These are phyloP conservation scores for Euphorbia pulcherrima DNA, from an alignment of 345 rosid genomes.

Conservation along the genomic window DNA sequence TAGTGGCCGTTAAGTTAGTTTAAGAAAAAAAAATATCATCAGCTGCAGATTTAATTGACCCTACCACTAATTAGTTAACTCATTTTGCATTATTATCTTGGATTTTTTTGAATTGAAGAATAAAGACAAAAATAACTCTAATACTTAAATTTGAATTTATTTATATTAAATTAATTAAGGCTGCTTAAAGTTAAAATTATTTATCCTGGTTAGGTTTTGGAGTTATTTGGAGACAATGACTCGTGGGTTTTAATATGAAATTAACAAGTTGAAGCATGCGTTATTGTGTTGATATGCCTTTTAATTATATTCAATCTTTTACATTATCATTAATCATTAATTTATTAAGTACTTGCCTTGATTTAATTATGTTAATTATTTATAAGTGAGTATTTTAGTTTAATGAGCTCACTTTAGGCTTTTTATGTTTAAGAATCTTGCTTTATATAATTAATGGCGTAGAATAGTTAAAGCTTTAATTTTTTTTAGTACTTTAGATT, in stretches of 20 bases:
- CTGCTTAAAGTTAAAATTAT: background rate
- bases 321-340: background rate
- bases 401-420: background rate
- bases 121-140: conserved; percentile 4
- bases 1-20: conserved; percentile 21
- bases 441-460: background rate
- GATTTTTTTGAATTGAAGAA: background rate
- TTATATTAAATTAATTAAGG: background rate
- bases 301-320: background rate
- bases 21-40: background rate
- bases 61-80: background rate
- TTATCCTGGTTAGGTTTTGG: conserved; percentile 13
- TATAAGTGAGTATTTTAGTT: background rate
- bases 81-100: background rate
- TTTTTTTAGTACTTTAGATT: too few relatives aligned
- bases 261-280: conserved; percentile 22
- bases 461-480: too few relatives aligned
- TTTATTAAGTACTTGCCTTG: background rate
- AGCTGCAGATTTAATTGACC: conserved; percentile 1
- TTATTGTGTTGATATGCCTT: background rate
- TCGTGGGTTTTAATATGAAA: conserved; percentile 13
- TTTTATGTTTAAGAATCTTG: background rate
- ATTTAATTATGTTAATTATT: background rate
- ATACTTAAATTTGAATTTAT: background rate
- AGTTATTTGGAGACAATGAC: conserved; percentile 16